phyloP scores from a whole-genome alignment of 164 flowering plant species.

The Warburgia ugandensis region DNA sequence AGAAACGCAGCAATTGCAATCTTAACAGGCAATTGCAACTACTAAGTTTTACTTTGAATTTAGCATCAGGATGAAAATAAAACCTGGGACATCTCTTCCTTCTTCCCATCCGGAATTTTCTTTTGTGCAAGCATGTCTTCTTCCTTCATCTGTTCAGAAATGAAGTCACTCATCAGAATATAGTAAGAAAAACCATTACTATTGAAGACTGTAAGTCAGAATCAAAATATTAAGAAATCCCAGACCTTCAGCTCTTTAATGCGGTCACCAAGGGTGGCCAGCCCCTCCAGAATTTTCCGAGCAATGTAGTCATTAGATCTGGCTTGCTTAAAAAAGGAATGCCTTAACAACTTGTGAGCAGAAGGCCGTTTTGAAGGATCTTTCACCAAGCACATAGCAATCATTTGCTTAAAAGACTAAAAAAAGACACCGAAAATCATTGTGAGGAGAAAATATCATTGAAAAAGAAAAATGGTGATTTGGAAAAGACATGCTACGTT shows the following conservation, averaged over 20 bases:
- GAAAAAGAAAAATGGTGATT: background rate
- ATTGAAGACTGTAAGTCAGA: background rate
- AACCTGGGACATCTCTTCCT: slow-evolving; percentile 94
- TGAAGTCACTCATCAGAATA: slow-evolving; percentile 28
- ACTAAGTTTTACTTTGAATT: no score
- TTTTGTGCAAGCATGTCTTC: slow-evolving; percentile 89
- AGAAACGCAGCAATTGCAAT: no score
- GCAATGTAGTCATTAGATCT: slow-evolving; percentile 75
- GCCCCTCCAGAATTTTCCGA: slow-evolving; percentile 73
- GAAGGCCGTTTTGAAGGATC: slow-evolving; percentile 91
- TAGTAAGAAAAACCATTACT: slow-evolving; percentile 8
- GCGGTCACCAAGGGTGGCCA: slow-evolving; percentile 87
- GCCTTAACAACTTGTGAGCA: slow-evolving; percentile 73
- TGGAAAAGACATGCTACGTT: background rate
- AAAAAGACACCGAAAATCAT: background rate
- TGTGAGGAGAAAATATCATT: background rate
- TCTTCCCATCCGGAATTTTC: slow-evolving; percentile 84
- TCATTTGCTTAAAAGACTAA: slow-evolving; percentile 96
- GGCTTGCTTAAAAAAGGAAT: slow-evolving; percentile 87
- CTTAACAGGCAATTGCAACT: no score
- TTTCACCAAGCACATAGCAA: slow-evolving; percentile 92
- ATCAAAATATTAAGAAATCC: background rate
- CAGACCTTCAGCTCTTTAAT: slow-evolving; percentile 66
- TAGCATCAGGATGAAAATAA: no score
- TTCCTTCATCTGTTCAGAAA: slow-evolving; percentile 58